These are phyloP conservation scores for Sequoia sempervirens DNA, from an alignment of 75 land plant species.

Conservation along the genomic window DNA sequence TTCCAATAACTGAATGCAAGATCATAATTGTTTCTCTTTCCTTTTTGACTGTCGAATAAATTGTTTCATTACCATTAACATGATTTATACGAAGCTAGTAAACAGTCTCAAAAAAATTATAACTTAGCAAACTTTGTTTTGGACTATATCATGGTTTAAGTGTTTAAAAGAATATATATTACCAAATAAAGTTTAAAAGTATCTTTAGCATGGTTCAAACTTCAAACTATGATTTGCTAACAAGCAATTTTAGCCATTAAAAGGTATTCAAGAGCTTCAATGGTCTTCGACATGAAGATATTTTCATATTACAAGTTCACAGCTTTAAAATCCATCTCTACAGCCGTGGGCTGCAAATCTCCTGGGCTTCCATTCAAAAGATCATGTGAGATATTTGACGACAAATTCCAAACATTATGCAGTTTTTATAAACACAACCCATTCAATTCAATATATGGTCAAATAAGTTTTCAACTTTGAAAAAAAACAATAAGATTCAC, in stretches of 20 bases:
- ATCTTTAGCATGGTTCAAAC: not conserved
- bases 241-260: not conserved
- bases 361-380: not conserved
- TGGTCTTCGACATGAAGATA: not conserved
- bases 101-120: too few relatives aligned
- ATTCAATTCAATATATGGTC: constrained; percentile 7
- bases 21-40: too few relatives aligned
- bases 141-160: not conserved
- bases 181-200: too few relatives aligned
- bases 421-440: not conserved
- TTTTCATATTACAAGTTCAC: not conserved
- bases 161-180: too few relatives aligned
- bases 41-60: not conserved
- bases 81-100: not conserved
- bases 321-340: not conserved
- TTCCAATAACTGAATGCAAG: not conserved
- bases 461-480: not conserved
- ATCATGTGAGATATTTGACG: not conserved
- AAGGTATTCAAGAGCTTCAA: not conserved
- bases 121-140: not conserved
- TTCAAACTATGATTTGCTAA: not conserved
- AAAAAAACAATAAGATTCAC: not conserved
- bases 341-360: not conserved
- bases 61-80: not conserved
- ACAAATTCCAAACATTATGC: not conserved